Evolutionary conservation across 2,329 filamentous ascomycete genomes (phyloP).

Genomic region (Capronia epimyces): DNA sequence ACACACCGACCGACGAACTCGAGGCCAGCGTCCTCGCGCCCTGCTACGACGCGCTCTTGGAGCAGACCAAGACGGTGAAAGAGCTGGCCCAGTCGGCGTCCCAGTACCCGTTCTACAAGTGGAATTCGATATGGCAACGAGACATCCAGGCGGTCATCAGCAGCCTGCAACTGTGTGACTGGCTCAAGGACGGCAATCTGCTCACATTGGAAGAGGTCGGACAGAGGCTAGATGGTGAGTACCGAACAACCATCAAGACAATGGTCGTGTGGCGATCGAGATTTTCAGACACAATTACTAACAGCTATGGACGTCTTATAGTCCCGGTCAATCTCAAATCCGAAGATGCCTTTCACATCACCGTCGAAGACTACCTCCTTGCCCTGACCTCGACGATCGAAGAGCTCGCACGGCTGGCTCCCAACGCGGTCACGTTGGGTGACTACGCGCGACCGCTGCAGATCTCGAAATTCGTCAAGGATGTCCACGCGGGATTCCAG

Average conservation of each 20-base stretch:
- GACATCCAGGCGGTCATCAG: slow-evolving; percentile 83
- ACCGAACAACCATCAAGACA: slow-evolving; percentile 7
- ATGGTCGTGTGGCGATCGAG: not conserved
- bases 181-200: slow-evolving; percentile 59
- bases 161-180: slow-evolving; percentile 56
- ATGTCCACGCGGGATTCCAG: slow-evolving; percentile 93
- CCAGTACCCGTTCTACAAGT: slow-evolving; percentile 95
- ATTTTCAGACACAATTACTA: too few species aligned
- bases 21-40: slow-evolving; percentile 64
- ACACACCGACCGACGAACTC: slow-evolving; percentile 62
- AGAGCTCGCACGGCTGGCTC: slow-evolving; percentile 74
- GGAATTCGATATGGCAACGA: slow-evolving; percentile 80
- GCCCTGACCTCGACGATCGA: slow-evolving; percentile 81
- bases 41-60: slow-evolving; percentile 63
- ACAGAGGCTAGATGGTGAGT: slow-evolving; percentile 63
- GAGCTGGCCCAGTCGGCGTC: slow-evolving; percentile 70
- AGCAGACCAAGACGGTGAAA: slow-evolving; percentile 65
- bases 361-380: slow-evolving; percentile 94
- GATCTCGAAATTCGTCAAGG: slow-evolving; percentile 90
- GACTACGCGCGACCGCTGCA: slow-evolving; percentile 80
- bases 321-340: slow-evolving; percentile 83
- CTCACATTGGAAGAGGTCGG: slow-evolving; percentile 86
- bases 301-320: slow-evolving; percentile 33
- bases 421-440: slow-evolving; percentile 88
- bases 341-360: slow-evolving; percentile 84